A percentile compares a stretch with the other conserved stretches of the same genome.
Conservation (phyloP, 495 filamentous ascomycete genomes). For the Penicillium simplicissimum region DNA sequence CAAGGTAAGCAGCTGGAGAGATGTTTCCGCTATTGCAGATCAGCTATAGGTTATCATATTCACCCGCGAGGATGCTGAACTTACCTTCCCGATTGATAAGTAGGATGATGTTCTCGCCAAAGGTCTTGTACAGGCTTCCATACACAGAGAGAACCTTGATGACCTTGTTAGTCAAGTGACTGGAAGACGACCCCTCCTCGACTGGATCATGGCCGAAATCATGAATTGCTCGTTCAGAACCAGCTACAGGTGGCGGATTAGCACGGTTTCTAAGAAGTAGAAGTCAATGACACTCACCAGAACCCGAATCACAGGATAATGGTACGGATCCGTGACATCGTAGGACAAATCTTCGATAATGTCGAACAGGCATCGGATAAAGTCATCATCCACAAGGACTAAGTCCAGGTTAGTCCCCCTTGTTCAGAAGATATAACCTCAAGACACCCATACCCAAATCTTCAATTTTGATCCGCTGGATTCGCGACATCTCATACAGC, state of each 20-base stretch:
- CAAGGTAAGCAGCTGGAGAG: constrained; percentile 88
- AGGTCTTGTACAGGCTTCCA: constrained; percentile 83
- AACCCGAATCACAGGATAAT: constrained; percentile 92
- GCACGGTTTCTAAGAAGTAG: neutral
- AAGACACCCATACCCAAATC: constrained; percentile 62
- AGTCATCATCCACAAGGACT: constrained; percentile 76
- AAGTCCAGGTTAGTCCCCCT: neutral
- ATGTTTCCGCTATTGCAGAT: constrained; percentile 63
- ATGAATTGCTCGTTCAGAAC: constrained; percentile 99
- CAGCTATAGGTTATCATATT: neutral
- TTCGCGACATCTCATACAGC: constrained; percentile 95
- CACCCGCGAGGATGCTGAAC: neutral
- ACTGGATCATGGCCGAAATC: constrained; percentile 65
- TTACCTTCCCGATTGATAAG: constrained; percentile 90
- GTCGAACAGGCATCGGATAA: constrained; percentile 79
- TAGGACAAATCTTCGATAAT: constrained; percentile 88
- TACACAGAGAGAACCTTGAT: constrained; percentile 83
- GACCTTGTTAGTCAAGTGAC: constrained; percentile 82
- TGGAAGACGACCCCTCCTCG: constrained; percentile 35
- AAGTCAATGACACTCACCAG: constrained; percentile 57
- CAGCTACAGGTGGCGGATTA: constrained; percentile 55
- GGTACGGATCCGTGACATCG: constrained; percentile 91
- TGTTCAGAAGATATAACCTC: neutral
- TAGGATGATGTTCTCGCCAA: constrained; percentile 96
- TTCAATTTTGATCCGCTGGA: constrained; percentile 75